phyloP scores from a whole-genome alignment of 306 rosid species.

The Vicia sativa region DNA sequence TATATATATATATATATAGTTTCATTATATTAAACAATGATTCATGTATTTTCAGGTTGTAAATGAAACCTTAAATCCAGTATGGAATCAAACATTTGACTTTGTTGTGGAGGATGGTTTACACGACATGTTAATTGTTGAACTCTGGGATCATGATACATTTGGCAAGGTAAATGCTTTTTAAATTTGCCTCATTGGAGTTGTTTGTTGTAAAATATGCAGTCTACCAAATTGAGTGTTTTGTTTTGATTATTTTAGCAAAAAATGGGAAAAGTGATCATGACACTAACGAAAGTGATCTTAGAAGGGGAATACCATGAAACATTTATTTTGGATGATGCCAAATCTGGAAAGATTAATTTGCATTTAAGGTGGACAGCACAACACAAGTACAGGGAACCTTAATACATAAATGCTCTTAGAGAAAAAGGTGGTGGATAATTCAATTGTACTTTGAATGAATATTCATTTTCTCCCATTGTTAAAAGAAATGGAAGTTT shows the following conservation, averaged over 20 bases:
- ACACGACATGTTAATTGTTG: conserved; percentile 79
- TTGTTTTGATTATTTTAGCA: conserved; percentile 46
- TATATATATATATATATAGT: not conserved
- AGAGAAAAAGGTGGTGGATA: not conserved
- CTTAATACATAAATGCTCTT: conserved; percentile 23
- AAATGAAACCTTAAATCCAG: conserved; percentile 77
- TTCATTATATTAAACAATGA: not conserved
- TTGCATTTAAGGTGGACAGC: conserved; percentile 74
- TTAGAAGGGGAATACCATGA: conserved; percentile 75
- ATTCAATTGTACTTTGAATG: not conserved
- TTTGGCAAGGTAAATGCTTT: conserved; percentile 75
- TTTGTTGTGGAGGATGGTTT: conserved; percentile 94
- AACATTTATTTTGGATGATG: conserved; percentile 53
- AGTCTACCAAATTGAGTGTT: not conserved
- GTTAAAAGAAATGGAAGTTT: not conserved
- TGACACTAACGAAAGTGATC: conserved; percentile 78
- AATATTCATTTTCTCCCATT: not conserved
- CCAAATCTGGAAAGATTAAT: conserved; percentile 70
- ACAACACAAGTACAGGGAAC: conserved; percentile 58
- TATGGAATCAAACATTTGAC: conserved; percentile 96
- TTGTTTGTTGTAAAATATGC: not conserved
- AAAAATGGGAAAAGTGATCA: conserved; percentile 70
- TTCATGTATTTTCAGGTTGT: conserved; percentile 63
- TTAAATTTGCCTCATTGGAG: conserved; percentile 3
- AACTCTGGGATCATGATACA: conserved; percentile 94